Evolutionary conservation across 768 basidiomycete species (phyloP), one percentile per base, ranked within the genome.

Genomic region (Mrakia frigida): DNA sequence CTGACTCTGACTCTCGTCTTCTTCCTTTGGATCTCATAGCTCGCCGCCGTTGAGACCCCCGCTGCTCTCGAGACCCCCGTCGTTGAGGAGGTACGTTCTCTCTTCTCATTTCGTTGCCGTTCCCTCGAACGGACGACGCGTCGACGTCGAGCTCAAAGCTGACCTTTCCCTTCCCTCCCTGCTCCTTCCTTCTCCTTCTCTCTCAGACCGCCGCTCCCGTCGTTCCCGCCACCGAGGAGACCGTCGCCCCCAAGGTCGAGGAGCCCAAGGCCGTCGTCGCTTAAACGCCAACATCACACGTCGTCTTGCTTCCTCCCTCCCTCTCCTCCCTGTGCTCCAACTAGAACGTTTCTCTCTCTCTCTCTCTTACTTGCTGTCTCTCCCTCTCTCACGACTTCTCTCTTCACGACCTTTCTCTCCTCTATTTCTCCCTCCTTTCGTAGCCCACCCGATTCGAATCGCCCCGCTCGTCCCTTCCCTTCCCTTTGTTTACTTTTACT

Each of bases 41-140:
- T 74, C 46, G 73, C 37, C 61, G 73, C 73, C 73, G 73, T 74
- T 28, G 73, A 46, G 28, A 25, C 73, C 6, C 39, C 73, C 28
- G 33, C 73, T 23, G 60, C 73, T 46, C 73, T 74, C 73, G 61
- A 53, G 31, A 35, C 70, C 25, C 50, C 50, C 37, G 70, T 56
- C 56, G 56, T 56, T 28, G 56, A 56, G 56, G 56, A 56, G 56
- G 43, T 43, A 43, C 43, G 43, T 43, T 11, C 6, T 43, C 43
- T 11, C 16, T 43, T 14, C 10, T 14, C 43, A 11, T 43, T 11
- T 43, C 6, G 6, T 13, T 43, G 10, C 5, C 43, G 11, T 43
- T 13, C 43, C 43, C n/a, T n/a, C n/a, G n/a, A n/a, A n/a, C n/a
- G n/a, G n/a, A n/a, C n/a, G n/a, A n/a, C n/a, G n/a, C n/a, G n/a